A percentile compares a stretch with the other conserved stretches of the same genome.
Conservation (phyloP, 2,329 filamentous ascomycete genomes). For the Zymoseptoria crescenta region DNA sequence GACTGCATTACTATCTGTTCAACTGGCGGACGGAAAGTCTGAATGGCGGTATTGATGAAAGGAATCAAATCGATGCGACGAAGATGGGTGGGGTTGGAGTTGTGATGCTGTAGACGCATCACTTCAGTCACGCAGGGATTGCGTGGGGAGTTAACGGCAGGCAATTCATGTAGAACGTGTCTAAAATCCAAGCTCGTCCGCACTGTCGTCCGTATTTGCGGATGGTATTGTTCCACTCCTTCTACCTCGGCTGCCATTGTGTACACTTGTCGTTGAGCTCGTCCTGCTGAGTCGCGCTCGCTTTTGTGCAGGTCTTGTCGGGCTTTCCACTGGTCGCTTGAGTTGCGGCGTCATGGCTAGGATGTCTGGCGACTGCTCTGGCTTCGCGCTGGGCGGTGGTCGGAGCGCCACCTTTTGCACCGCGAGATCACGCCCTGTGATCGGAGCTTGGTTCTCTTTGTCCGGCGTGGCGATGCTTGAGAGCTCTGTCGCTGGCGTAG, state of each 20-base stretch:
- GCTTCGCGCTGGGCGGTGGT: not conserved
- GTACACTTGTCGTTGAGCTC: not conserved
- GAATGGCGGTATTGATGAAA: conserved; percentile 69
- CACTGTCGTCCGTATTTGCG: not conserved
- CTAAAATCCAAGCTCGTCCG: not conserved
- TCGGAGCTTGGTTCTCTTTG: not conserved
- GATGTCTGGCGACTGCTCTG: conserved; percentile 2
- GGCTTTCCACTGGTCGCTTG: not conserved
- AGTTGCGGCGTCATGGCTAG: conserved; percentile 1
- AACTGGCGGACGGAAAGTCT: conserved; percentile 90
- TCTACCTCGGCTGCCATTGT: not conserved
- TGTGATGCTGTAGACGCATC: conserved; percentile 59
- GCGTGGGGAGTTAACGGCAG: not conserved
- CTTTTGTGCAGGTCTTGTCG: not conserved
- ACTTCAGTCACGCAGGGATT: not conserved
- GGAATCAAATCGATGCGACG: conserved; percentile 68
- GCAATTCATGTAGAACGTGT: not conserved
- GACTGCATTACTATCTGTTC: conserved; percentile 94
- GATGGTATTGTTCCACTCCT: not conserved
- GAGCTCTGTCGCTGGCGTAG: not conserved
- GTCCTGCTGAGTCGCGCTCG: not conserved
- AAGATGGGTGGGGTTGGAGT: conserved; percentile 81
- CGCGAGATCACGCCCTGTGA: not conserved
- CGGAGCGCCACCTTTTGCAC: not conserved
- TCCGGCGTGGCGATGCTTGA: not conserved